A percentile compares a stretch with the other conserved stretches of the same genome.
Evolutionary conservation across 441 rosid species (phyloP).

Genomic region (Kokia cookei): DNA sequence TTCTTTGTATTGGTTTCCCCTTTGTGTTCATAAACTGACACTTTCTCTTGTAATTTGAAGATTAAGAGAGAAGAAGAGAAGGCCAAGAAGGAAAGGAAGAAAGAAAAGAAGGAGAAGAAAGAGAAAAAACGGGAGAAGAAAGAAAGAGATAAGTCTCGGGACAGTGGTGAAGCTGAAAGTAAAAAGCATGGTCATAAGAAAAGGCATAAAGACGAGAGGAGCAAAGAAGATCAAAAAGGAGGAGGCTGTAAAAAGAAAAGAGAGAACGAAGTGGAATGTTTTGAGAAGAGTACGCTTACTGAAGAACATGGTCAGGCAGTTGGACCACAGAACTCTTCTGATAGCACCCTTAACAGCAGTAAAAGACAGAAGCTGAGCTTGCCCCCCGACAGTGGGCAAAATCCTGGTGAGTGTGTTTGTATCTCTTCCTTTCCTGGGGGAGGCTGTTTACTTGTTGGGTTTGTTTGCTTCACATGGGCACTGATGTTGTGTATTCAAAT

Average conservation of each 20-base stretch:
- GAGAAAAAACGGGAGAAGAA: constrained; percentile 35
- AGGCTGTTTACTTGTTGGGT: constrained; percentile 57
- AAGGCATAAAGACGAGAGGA: constrained; percentile 27
- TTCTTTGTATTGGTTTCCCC: not conserved
- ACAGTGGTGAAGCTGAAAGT: constrained; percentile 22
- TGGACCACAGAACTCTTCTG: constrained; percentile 52
- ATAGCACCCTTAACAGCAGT: constrained; percentile 49
- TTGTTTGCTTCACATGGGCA: constrained; percentile 34
- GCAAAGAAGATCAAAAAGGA: constrained; percentile 24
- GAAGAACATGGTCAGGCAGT: constrained; percentile 48
- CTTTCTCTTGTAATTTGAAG: constrained; percentile 19
- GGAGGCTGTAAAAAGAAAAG: constrained; percentile 28
- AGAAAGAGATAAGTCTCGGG: constrained; percentile 24
- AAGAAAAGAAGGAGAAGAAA: constrained; percentile 30
- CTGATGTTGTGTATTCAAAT: constrained; percentile 44
- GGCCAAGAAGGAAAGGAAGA: constrained; percentile 35
- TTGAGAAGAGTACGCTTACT: constrained; percentile 59
- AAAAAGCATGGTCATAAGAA: constrained; percentile 37
- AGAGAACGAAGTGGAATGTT: constrained; percentile 19
- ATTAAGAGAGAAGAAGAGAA: constrained; percentile 34
- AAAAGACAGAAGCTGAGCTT: constrained; percentile 34
- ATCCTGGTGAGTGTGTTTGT: constrained; percentile 56
- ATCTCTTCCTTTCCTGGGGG: constrained; percentile 37
- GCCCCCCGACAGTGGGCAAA: constrained; percentile 29
- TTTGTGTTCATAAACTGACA: constrained; percentile 11